Percentiles rank a stretch among this genome's conserved stretches.
Evolutionary conservation across 2,329 filamentous ascomycete genomes (phyloP).

Genomic region (Cercospora brassicicola): DNA sequence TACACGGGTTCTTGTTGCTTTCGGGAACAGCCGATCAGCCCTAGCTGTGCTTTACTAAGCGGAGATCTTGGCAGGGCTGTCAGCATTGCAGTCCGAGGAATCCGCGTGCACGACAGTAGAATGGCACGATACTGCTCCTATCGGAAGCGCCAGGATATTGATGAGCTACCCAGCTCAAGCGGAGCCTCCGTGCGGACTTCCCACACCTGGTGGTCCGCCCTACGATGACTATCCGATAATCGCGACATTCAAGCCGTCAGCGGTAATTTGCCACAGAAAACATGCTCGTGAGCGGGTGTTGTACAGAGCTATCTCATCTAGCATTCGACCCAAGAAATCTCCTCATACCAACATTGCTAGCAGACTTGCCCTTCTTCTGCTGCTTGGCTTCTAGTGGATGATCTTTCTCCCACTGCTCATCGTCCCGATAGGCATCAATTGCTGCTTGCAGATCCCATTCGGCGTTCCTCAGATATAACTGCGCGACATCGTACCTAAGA

Average conservation of each 20-base stretch:
- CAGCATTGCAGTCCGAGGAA: neutral
- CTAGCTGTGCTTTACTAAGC: neutral
- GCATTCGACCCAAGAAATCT: slow-evolving; percentile 37
- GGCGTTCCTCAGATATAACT: slow-evolving; percentile 71
- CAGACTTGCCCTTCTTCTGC: slow-evolving; percentile 47
- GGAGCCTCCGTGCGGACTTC: neutral
- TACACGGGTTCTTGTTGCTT: neutral
- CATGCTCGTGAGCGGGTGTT: neutral
- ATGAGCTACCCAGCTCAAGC: neutral
- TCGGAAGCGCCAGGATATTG: neutral
- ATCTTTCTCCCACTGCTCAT: slow-evolving; percentile 73
- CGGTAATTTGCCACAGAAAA: neutral
- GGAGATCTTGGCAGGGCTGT: neutral
- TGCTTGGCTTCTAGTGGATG: slow-evolving; percentile 58
- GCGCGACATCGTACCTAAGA: slow-evolving; percentile 65
- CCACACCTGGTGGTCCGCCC: neutral
- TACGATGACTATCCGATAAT: neutral
- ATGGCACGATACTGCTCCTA: neutral
- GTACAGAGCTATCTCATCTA: slow-evolving; percentile 4
- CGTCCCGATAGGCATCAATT: slow-evolving; percentile 64
- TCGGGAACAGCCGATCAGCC: neutral
- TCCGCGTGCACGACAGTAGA: neutral
- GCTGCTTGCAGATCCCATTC: slow-evolving; percentile 67
- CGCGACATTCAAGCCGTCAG: neutral
- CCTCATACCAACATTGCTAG: slow-evolving; percentile 38